A percentile compares a stretch with the other conserved stretches of the same genome.
phyloP scores from a whole-genome alignment of 176 grass and related monocot genomes.

The Musa troglodytarum region DNA sequence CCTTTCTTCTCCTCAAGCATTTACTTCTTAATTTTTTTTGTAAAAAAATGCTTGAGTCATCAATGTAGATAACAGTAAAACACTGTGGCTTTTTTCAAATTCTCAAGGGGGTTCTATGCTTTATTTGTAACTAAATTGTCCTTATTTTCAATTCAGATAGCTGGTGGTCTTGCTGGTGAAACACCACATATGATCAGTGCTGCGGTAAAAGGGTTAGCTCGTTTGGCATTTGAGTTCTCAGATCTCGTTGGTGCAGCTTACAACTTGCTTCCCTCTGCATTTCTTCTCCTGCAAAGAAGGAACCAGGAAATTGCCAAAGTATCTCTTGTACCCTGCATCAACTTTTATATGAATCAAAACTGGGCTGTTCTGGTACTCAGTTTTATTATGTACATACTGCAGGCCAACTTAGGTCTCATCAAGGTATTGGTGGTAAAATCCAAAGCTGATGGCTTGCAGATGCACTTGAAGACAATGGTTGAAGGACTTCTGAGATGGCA shows the following conservation, averaged over 20 bases:
- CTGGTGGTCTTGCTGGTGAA: slow-evolving; percentile 66
- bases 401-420: slow-evolving; percentile 92
- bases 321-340: slow-evolving; percentile 1
- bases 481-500: slow-evolving; percentile 70
- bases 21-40: slow-evolving; percentile 10
- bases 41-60: slow-evolving; percentile 3
- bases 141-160: slow-evolving; percentile 45
- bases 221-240: slow-evolving; percentile 82
- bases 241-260: slow-evolving; percentile 80
- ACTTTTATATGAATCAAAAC: not conserved
- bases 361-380: not conserved
- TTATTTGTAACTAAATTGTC: not conserved
- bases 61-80: not conserved
- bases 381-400: slow-evolving; percentile 20
- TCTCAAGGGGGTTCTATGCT: not conserved
- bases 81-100: not conserved
- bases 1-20: not conserved
- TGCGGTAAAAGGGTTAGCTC: slow-evolving; percentile 80
- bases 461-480: slow-evolving; percentile 64
- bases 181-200: slow-evolving; percentile 76
- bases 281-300: slow-evolving; percentile 81
- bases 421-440: slow-evolving; percentile 92
- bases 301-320: slow-evolving; percentile 90
- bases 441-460: slow-evolving; percentile 63
- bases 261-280: slow-evolving; percentile 73